A percentile compares a stretch with the other conserved stretches of the same genome.
These are phyloP conservation scores for Mycena albidolilacea DNA, from an alignment of 768 basidiomycete species.

Conservation along the genomic window DNA sequence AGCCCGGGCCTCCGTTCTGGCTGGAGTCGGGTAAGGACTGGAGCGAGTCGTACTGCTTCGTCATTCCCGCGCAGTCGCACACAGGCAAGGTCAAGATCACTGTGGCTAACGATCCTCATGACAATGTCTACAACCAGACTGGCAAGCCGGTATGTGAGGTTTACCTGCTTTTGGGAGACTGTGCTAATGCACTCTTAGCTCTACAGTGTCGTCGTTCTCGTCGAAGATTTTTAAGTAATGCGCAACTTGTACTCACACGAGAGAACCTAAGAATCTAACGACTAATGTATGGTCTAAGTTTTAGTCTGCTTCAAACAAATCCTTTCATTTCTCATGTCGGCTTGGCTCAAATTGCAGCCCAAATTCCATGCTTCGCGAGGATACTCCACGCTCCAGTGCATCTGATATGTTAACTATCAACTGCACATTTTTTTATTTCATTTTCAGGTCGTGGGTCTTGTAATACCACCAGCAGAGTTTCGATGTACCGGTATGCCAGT, in stretches of 20 bases:
- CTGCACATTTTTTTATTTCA: no score
- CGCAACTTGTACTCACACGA: background rate
- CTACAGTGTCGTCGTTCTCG: conserved; percentile 13
- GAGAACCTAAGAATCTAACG: no score
- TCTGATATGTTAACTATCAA: no score
- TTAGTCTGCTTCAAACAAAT: no score
- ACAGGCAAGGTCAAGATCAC: conserved; percentile 21
- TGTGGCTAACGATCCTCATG: conserved; percentile 4
- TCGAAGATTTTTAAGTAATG: conserved; percentile 14
- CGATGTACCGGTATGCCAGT: no score
- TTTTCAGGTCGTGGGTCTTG: no score
- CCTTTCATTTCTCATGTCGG: no score
- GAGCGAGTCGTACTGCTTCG: conserved; percentile 15
- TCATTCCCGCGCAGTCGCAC: conserved; percentile 1
- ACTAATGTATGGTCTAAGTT: no score
- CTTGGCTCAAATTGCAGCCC: no score
- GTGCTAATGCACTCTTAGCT: conserved; percentile 17
- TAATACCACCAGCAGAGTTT: no score
- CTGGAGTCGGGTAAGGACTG: conserved; percentile 22
- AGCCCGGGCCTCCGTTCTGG: conserved; percentile 19
- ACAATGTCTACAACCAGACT: background rate
- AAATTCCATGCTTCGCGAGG: no score
- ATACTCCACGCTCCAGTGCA: no score
- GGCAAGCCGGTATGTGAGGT: conserved; percentile 14
- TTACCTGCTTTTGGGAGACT: background rate